These are phyloP conservation scores for Tulasnella sp. DNA, from an alignment of 768 basidiomycete species.

Conservation along the genomic window DNA sequence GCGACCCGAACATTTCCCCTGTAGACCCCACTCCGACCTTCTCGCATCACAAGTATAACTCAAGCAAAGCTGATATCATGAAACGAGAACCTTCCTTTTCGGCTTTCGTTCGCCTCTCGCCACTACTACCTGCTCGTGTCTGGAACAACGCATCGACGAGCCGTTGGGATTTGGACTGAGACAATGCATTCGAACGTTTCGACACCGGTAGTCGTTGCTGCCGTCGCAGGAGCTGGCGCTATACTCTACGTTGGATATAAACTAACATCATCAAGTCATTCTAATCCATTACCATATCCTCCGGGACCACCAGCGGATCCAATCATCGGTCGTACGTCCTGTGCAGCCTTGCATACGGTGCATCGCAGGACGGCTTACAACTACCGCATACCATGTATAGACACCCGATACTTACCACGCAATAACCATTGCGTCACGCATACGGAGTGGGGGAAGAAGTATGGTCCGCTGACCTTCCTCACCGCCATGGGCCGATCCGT, in stretches of 20 bases:
- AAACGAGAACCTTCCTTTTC: background rate
- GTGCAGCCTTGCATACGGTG: background rate
- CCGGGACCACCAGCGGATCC: background rate
- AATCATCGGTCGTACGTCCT: background rate
- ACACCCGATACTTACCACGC: background rate
- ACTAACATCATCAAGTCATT: background rate
- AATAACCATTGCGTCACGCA: slow-evolving; percentile 1
- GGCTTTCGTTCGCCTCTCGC: background rate
- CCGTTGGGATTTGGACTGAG: background rate
- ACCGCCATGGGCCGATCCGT: slow-evolving; percentile 13
- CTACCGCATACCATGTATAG: background rate
- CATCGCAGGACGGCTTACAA: background rate
- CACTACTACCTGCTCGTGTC: background rate
- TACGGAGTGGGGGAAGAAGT: slow-evolving; percentile 10
- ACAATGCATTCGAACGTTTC: background rate
- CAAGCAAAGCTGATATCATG: background rate
- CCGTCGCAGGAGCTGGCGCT: background rate
- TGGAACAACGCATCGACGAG: background rate
- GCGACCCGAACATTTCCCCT: background rate
- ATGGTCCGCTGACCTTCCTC: slow-evolving; percentile 10
- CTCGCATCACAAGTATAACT: background rate
- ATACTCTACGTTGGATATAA: background rate
- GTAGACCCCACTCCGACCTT: no score
- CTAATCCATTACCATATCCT: background rate
- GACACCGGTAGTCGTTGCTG: background rate